Percentiles rank a stretch among this genome's conserved stretches.
Conservation (phyloP, 768 basidiomycete genomes). For the Mycena filopes region DNA sequence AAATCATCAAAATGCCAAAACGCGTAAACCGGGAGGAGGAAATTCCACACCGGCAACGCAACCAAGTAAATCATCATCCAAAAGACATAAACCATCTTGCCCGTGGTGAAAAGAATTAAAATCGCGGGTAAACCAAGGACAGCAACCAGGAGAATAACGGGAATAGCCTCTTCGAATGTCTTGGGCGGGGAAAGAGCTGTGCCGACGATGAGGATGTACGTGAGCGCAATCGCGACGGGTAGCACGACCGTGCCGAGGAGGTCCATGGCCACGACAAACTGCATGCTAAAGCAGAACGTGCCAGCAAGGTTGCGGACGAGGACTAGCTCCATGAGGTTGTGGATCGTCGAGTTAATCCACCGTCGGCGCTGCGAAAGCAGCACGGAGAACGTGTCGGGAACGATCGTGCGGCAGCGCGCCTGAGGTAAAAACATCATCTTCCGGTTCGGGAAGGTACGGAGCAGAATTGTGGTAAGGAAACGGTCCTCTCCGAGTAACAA, state of each 20-base stretch:
- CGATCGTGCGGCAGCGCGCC: conserved; percentile 93
- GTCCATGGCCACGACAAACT: conserved; percentile 99
- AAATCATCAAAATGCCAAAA: conserved; percentile 99
- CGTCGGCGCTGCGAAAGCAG: conserved; percentile 96
- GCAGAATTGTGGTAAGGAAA: conserved; percentile 95
- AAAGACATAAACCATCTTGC: conserved; percentile 94
- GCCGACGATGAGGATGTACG: conserved; percentile 86
- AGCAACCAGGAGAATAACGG: conserved; percentile 86
- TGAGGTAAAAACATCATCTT: conserved; percentile 99
- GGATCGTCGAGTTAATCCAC: conserved; percentile 99
- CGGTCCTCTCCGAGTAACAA: conserved; percentile 98
- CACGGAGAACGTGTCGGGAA: conserved; percentile 93
- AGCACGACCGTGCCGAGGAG: conserved; percentile 91
- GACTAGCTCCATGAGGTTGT: conserved; percentile 99
- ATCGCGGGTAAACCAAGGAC: conserved; percentile 95
- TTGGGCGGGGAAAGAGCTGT: conserved; percentile 85
- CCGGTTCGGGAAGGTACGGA: conserved; percentile 96
- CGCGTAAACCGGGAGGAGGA: conserved; percentile 91
- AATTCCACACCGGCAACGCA: conserved; percentile 97
- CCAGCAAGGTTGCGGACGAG: conserved; percentile 97
- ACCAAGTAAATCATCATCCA: conserved; percentile 98
- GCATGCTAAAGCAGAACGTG: conserved; percentile 99
- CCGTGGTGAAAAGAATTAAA: conserved; percentile 91
- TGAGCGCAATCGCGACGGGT: conserved; percentile 92
- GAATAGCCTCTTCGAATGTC: conserved; percentile 92